Base-by-base conservation (phyloP, 2,329 filamentous ascomycete species). In the Xylaria sp. region DNA sequence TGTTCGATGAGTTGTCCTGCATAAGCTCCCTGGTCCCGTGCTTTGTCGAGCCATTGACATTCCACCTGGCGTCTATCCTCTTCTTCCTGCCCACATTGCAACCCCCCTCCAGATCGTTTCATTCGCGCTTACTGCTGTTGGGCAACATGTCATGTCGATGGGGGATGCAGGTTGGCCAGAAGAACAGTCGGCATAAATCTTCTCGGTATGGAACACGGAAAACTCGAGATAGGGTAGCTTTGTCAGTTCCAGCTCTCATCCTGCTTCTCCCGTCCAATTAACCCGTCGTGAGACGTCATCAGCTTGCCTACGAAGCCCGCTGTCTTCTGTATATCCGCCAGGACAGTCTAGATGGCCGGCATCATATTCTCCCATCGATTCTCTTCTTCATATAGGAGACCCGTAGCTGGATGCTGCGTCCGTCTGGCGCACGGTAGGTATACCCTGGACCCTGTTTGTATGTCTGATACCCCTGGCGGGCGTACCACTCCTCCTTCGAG, bases 1-100 rank as follows among this genome's bases (percentile, higher is more conserved):
- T 67, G 65, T 52, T 52, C 56, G 68, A 71, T 72, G 70, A 71
- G 67, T 69, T 71, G 70, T 70, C 68, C 61, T 68, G 69, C 70
- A 72, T 71, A 51, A 61, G 43, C 53, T 52, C 63, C 60, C 67
- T 44, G 54, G 54, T 56, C 60, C 60, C 63, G 58, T 69, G 55
- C 61, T 41, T 52, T 41, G 31, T 62, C 56, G 48, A 58, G 48
- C 70, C 70, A 70, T 59, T 71, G 43, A 68, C 13, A 27, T 62
- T 54, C 57, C 57, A 58, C 46, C 47, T 54, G 44, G 67, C 68
- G 66, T 62, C 62, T 70, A 63, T 57, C 54, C 67, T 23, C 49
- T 65, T 65, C 59, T 55, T 66, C 63, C 59, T 66, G 62, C 57
- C 69, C 66, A 68, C 58, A 66, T 47, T 67, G 66, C 66, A 64